Evolutionary conservation across 805 yeast genomes (phyloP), one percentile per base, ranked within the genome.

Genomic region (Hanseniaspora vineae): DNA sequence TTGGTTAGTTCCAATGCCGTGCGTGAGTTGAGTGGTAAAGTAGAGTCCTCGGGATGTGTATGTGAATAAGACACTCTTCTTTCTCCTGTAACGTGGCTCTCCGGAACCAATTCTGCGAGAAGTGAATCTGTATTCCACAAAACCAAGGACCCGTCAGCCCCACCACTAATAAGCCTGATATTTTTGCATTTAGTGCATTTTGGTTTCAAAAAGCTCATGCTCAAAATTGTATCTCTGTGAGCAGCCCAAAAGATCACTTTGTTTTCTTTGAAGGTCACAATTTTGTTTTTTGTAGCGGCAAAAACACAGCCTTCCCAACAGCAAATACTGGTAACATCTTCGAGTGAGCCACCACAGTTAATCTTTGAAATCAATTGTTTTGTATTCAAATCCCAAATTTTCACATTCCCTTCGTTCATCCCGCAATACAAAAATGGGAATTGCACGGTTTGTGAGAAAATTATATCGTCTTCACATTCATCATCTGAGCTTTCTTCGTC

Each of bases 341-440:
- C 31, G 3, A 15, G 10, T 5, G 43, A 37, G 12, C 17, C 15
- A 12, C 43, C 43, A 14, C 43, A 40, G 9, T 55, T 56, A n/a
- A 68, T 52, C 2, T 67, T 71, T 39, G 73, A 68, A 39, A 78
- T 64, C 50, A 80, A 65, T 60, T 90, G 97, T 47, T 73, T 72
- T 0, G 97, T 88, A 44, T 82, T 79, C 44, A 90, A 66, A 56
- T 92, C 97, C 87, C 96, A 84, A 6, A 86, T 78, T 49, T 81
- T 78, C n/a, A 90, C 72, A 23, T 70, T 68, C 10, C 96, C 92
- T 49, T 77, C 77, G 11, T 80, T 73, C 31, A 87, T 64, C 0
- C 97, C 97, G 58, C 90, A 85, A 62, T 86, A 90, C 9, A 92
- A 61, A 56, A 82, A 84, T 42, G 87, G 76, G 39, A 77, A 80